Evolutionary conservation across 2,329 filamentous ascomycete genomes (phyloP).

Genomic region (Apiospora pterosperma): DNA sequence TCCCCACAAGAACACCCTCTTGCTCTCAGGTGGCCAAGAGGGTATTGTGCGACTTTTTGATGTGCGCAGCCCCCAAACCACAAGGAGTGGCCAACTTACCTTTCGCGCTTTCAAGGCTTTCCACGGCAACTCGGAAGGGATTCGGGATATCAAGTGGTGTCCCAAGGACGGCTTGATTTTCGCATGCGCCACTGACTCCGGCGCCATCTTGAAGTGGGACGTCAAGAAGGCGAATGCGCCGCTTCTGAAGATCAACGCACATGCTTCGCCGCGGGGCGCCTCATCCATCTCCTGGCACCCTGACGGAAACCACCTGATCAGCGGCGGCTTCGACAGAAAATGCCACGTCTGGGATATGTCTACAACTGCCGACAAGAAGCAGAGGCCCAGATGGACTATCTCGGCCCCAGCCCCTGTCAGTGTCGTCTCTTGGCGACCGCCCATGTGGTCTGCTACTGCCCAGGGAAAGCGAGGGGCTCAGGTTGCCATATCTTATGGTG

Average conservation of each 20-base stretch:
- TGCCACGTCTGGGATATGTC: slow-evolving; percentile 66
- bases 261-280: slow-evolving; percentile 52
- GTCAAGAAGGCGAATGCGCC: slow-evolving; percentile 52
- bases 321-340: slow-evolving; percentile 58
- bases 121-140: slow-evolving; percentile 51
- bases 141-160: slow-evolving; percentile 64
- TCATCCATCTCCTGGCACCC: slow-evolving; percentile 64
- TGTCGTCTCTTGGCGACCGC: slow-evolving; percentile 60
- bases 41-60: slow-evolving; percentile 62
- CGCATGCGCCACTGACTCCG: slow-evolving; percentile 62
- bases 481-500: slow-evolving; percentile 60
- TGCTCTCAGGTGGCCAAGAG: slow-evolving; percentile 63
- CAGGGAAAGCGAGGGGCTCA: slow-evolving; percentile 59
- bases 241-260: slow-evolving; percentile 56
- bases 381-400: slow-evolving; percentile 62
- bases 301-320: slow-evolving; percentile 63
- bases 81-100: slow-evolving; percentile 45
- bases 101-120: slow-evolving; percentile 46
- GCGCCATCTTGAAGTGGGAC: slow-evolving; percentile 63
- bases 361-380: slow-evolving; percentile 56
- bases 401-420: slow-evolving; percentile 58
- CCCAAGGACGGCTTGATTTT: slow-evolving; percentile 59
- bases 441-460: slow-evolving; percentile 61
- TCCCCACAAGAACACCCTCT: slow-evolving; percentile 53
- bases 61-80: slow-evolving; percentile 45